phyloP scores from a whole-genome alignment of 2,329 filamentous ascomycete genomes.

The Apiospora arundinis region DNA sequence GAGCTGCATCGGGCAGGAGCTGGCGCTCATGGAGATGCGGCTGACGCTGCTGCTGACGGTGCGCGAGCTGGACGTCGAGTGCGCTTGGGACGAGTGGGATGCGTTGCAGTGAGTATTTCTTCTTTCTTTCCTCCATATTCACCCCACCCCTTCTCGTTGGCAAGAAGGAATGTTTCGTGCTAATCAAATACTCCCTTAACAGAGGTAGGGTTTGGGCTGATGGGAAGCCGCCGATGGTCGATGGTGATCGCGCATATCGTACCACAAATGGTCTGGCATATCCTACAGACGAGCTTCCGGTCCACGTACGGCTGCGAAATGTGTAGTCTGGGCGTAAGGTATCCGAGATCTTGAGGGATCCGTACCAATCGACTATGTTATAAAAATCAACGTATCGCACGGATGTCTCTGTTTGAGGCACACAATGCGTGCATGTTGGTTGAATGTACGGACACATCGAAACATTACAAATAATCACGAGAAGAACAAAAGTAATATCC shows the following conservation, averaged over 20 bases:
- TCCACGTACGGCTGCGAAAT: constrained; percentile 21
- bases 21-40: constrained; percentile 44
- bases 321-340: background rate
- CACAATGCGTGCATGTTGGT: background rate
- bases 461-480: background rate
- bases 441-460: background rate
- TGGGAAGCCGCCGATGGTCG: background rate
- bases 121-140: background rate
- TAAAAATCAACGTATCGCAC: background rate
- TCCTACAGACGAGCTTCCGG: constrained; percentile 23
- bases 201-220: background rate
- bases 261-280: constrained; percentile 16
- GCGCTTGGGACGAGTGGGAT: constrained; percentile 23
- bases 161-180: too few species aligned
- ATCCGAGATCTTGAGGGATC: background rate
- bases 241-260: constrained; percentile 15
- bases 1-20: constrained; percentile 44
- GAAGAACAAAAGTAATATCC: background rate
- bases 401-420: background rate
- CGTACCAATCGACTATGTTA: background rate
- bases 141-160: background rate
- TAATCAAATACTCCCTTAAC: background rate
- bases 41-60: constrained; percentile 34
- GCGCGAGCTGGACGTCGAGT: constrained; percentile 31
- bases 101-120: constrained; percentile 10